Evolutionary conservation across 2,329 filamentous ascomycete species (phyloP).

Genomic region (Colletotrichum sp.): DNA sequence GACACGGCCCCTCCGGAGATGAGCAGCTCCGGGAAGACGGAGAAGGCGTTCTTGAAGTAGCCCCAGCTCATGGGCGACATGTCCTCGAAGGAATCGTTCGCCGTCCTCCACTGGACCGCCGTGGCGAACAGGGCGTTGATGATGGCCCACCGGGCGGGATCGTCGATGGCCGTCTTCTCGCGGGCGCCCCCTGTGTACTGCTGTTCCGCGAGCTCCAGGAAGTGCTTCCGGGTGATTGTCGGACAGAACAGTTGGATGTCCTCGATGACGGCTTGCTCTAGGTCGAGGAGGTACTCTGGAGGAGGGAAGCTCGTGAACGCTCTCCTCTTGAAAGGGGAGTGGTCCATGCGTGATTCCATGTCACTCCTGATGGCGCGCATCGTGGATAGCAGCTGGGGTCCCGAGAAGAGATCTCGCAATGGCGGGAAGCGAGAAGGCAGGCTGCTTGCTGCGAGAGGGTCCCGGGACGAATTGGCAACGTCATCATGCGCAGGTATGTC

Average conservation of each 20-base stretch:
- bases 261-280: background rate
- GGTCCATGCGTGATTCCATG: background rate
- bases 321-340: background rate
- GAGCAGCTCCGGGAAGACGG: constrained; percentile 3
- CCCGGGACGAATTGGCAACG: background rate
- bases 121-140: background rate
- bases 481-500: background rate
- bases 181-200: background rate
- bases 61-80: background rate
- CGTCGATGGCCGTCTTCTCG: background rate
- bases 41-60: constrained; percentile 18
- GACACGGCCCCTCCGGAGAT: background rate
- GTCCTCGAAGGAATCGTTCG: constrained; percentile 5
- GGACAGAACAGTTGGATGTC: constrained; percentile 7
- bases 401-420: background rate
- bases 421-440: background rate
- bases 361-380: background rate
- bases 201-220: background rate
- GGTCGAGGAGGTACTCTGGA: background rate
- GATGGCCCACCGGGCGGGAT: background rate
- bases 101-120: background rate
- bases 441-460: background rate
- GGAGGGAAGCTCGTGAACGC: background rate
- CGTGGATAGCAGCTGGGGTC: background rate
- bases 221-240: background rate